Base-by-base conservation (phyloP, 352 stramenopile genomes). In the Phytophthora hibernalis region DNA sequence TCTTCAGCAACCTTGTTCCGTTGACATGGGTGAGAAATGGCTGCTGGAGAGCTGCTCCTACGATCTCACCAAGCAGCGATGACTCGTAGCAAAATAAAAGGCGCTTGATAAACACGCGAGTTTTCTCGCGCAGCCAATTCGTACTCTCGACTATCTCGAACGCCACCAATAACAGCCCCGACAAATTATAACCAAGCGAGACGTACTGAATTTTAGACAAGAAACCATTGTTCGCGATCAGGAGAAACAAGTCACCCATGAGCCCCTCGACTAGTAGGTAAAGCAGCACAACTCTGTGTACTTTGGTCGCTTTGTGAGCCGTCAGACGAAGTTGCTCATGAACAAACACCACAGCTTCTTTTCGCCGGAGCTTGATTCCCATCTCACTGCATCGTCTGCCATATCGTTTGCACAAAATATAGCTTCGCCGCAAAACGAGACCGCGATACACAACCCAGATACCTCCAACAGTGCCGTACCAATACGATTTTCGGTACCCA, bases 161-260 rank as follows among this genome's bases (percentile, higher is more conserved):
- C 3, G 54, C 35, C 50, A 77, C 21, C 21, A 72, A 59, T 9
- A 77, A 11, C 45, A 74, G 20, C 5, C 70, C 70, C 0, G 70
- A 66, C 0, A 74, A 24, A 18, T 77, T 77, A 30, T 74, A 74
- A 28, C 65, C 66, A 22, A 71, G 42, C n/a, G 62, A 70, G 18
- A 54, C 40, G 26, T 66, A 70, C 21, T 70, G 62, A 11, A 74
- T 47, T 18, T 67, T 65, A 12, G 60, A 42, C 35, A 45, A 42
- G 5, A 77, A 49, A 0, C 65, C 69, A 33, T 66, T 61, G 37
- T 70, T 74, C 13, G 65, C 59, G 9, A 77, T 55, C 18, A 74
- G 49, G 18, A 77, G 65, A 51, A 72, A 76, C 24, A 76, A 54
- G 26, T 76, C 68, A n/a, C 51, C 21, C 68, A 76, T 76, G n/a